Evolutionary conservation across 2,329 filamentous ascomycete species (phyloP), one percentile per base, ranked within the genome.

Genomic region (Phialophora expanda): DNA sequence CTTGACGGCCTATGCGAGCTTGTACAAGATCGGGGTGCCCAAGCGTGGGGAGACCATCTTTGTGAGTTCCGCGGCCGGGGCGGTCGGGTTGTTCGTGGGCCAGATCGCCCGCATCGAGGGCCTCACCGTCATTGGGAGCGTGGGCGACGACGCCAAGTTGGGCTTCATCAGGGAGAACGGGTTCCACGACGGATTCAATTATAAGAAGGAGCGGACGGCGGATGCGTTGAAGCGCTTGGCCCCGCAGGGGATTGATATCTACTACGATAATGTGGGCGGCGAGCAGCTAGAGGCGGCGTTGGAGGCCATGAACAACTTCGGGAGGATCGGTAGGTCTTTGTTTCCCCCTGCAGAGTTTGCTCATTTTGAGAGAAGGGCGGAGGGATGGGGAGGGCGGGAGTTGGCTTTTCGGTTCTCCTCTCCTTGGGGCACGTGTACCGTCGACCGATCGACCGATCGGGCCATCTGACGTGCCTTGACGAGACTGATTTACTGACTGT

Each of bases 171-270:
- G 89, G 62, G 87, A 90, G 58, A 83, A 92, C 44, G 82, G 83
- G 32, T 92, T 92, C 75, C 88, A 92, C 73, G 84, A 77, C 11
- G 92, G 88, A 8, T 95, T 94, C 71, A 95, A 95, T 83, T 96
- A 95, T 84, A 94, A 94, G 84, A 93, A 86, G 71, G 91, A 94
- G 80, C 85, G 84, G 71, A 84, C 90, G 0, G 74, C 78, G 0
- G 88, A 89, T 12, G 91, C 91, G 0, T 82, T 96, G 64, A 78
- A 82, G 69, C 84, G 90, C 66, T 83, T 95, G 20, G 90, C 90
- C 0, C 91, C 91, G 0, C 78, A 92, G 9, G 91, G 91, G 3
- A 84, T 95, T 67, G 91, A 96, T 74, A 91, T 93, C 75, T 92
- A 92, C 81, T 93, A 89, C 74, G 90, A 93, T 78, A 93, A 92